These are phyloP conservation scores for Rhytidiadelphus loreus DNA, from an alignment of 225 moss, liverwort and hornwort species.

Conservation along the genomic window DNA sequence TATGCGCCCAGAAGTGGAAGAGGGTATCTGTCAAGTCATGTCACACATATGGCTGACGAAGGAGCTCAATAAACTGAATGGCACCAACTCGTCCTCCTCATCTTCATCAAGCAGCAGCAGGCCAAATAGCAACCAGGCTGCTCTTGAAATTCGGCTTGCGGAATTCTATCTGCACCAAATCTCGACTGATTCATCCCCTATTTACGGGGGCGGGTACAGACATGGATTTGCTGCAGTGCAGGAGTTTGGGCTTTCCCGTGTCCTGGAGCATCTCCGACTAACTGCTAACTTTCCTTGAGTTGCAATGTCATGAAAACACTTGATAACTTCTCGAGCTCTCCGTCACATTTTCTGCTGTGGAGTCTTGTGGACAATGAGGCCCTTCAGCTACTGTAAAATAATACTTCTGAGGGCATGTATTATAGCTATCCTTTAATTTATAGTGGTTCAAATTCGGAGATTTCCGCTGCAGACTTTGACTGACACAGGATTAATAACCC, in stretches of 20 bases:
- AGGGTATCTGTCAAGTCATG: slow-evolving; percentile 81
- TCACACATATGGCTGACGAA: slow-evolving; percentile 54
- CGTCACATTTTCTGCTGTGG: background rate
- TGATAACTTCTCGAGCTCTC: background rate
- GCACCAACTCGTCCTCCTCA: slow-evolving; percentile 4
- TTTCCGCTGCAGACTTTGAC: background rate
- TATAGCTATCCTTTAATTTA: background rate
- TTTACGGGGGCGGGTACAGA: slow-evolving; percentile 40
- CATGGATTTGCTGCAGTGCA: slow-evolving; percentile 23
- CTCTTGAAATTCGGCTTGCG: slow-evolving; percentile 19
- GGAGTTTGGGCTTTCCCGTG: slow-evolving; percentile 27
- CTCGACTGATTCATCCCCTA: slow-evolving; percentile 33
- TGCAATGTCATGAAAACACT: background rate
- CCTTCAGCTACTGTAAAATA: background rate
- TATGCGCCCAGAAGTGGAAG: slow-evolving; percentile 49
- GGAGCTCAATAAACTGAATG: slow-evolving; percentile 26
- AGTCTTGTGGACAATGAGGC: background rate
- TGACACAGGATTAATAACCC: background rate
- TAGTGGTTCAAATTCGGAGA: background rate
- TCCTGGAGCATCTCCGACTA: slow-evolving; percentile 41
- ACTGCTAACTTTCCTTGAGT: slow-evolving; percentile 27
- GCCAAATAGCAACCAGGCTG: background rate
- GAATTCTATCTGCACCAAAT: slow-evolving; percentile 49
- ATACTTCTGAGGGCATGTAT: background rate
- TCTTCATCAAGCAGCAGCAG: slow-evolving; percentile 13